Conservation (phyloP, 345 rosid species). For the Syzygium oleosum region DNA sequence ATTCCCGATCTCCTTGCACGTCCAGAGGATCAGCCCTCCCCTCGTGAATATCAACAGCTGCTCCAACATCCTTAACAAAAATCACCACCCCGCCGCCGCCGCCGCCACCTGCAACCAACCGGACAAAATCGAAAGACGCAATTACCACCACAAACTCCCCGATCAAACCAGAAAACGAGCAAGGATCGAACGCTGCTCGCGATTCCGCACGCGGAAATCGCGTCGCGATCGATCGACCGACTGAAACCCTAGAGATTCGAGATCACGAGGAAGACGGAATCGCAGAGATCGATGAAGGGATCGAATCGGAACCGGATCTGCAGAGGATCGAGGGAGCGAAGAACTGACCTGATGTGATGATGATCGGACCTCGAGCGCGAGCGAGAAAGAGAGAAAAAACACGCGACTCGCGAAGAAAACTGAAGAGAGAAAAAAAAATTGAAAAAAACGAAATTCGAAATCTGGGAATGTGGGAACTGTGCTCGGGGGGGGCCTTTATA, state of each 20-base stretch:
- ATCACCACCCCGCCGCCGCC: background rate
- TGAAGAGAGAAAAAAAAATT: background rate
- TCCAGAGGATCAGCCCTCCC: constrained; percentile 99
- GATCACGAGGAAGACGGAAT: background rate
- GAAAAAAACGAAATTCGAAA: background rate
- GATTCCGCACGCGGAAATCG: background rate
- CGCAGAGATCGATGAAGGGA: background rate
- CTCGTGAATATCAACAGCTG: constrained; percentile 87
- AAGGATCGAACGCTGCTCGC: background rate
- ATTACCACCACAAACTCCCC: background rate
- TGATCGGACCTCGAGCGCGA: background rate
- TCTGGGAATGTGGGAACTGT: background rate
- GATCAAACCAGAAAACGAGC: background rate
- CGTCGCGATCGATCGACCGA: background rate
- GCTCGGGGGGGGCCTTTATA: background rate
- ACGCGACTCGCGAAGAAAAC: background rate
- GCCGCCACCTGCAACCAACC: background rate
- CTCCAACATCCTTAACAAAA: constrained; percentile 56
- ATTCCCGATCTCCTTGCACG: constrained; percentile 88
- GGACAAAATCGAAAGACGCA: background rate
- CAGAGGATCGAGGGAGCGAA: background rate
- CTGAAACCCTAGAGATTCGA: background rate
- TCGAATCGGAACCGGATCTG: background rate
- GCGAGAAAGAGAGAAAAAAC: background rate
- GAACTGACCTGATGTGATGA: constrained; percentile 1